Conservation (phyloP, 306 rosid species). For the Quercus glauca region DNA sequence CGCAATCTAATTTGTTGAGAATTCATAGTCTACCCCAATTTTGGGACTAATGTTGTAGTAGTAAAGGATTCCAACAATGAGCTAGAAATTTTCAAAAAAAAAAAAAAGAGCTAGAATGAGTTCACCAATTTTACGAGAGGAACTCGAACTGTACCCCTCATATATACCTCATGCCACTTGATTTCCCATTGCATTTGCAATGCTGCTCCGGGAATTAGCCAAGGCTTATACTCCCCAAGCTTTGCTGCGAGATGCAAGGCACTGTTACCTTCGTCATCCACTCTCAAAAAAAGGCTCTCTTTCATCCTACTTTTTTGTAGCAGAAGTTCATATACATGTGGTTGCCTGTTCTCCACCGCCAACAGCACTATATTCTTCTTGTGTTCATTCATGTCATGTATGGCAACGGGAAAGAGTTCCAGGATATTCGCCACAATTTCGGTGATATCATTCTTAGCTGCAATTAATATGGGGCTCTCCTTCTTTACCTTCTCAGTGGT, state of each 20-base stretch:
- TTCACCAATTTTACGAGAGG: too few species aligned
- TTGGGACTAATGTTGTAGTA: too few species aligned
- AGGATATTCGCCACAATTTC: slow-evolving; percentile 51
- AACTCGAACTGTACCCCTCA: too few species aligned
- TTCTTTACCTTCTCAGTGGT: not conserved
- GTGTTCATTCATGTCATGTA: slow-evolving; percentile 38
- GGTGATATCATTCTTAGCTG: slow-evolving; percentile 59
- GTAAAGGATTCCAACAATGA: too few species aligned
- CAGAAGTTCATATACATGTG: slow-evolving; percentile 37
- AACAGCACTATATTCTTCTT: slow-evolving; percentile 51
- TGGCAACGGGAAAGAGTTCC: slow-evolving; percentile 44
- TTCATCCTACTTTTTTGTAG: not conserved
- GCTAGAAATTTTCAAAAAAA: too few species aligned
- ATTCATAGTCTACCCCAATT: too few species aligned
- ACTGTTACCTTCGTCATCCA: slow-evolving; percentile 55
- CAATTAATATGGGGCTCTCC: slow-evolving; percentile 49
- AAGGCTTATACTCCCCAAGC: slow-evolving; percentile 36
- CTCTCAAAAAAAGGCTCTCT: slow-evolving; percentile 31
- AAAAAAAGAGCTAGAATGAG: too few species aligned
- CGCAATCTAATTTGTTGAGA: too few species aligned
- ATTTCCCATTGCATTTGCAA: slow-evolving; percentile 73
- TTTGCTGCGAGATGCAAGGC: slow-evolving; percentile 64
- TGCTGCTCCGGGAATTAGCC: slow-evolving; percentile 58
- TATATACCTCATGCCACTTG: slow-evolving; percentile 55
- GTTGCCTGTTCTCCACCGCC: slow-evolving; percentile 67